Evolutionary conservation across 495 filamentous ascomycete genomes (phyloP).

Genomic region (Viridothelium virens): DNA sequence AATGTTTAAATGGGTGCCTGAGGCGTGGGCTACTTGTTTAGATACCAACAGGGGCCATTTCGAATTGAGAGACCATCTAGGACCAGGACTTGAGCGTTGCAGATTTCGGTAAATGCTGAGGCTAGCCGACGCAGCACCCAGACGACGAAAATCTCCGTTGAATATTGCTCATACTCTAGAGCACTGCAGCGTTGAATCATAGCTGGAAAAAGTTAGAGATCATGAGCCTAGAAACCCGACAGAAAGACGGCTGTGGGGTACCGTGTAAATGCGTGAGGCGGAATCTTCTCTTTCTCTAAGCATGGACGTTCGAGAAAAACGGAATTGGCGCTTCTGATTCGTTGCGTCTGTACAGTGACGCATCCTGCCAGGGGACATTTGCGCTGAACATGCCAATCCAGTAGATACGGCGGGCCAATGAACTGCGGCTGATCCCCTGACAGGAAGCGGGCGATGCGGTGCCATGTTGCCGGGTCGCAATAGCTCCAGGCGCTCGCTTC

Average conservation of each 20-base stretch:
- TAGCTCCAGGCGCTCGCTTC: too few species aligned
- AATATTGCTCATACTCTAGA: not conserved
- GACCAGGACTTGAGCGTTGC: not conserved
- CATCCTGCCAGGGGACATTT: not conserved
- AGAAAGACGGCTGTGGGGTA: not conserved
- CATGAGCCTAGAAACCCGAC: too few species aligned
- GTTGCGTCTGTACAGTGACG: not conserved
- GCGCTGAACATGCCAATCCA: not conserved
- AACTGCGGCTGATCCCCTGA: not conserved
- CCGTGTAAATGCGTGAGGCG: not conserved
- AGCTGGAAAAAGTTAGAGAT: not conserved
- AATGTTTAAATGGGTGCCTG: not conserved
- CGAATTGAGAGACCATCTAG: not conserved
- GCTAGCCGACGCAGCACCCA: not conserved
- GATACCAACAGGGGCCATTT: not conserved
- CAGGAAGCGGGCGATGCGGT: not conserved
- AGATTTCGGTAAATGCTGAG: conserved; percentile 4
- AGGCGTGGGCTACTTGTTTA: not conserved
- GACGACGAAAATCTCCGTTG: not conserved
- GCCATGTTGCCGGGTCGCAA: too few species aligned
- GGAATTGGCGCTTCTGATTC: not conserved
- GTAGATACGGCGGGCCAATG: not conserved
- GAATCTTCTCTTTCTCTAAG: not conserved
- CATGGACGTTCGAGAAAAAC: not conserved
- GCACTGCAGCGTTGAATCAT: not conserved